Percentiles rank a stretch among this genome's conserved stretches.
Evolutionary conservation across 208 protist genomes (phyloP).

Genomic region (Acanthamoeba culbertsoni): DNA sequence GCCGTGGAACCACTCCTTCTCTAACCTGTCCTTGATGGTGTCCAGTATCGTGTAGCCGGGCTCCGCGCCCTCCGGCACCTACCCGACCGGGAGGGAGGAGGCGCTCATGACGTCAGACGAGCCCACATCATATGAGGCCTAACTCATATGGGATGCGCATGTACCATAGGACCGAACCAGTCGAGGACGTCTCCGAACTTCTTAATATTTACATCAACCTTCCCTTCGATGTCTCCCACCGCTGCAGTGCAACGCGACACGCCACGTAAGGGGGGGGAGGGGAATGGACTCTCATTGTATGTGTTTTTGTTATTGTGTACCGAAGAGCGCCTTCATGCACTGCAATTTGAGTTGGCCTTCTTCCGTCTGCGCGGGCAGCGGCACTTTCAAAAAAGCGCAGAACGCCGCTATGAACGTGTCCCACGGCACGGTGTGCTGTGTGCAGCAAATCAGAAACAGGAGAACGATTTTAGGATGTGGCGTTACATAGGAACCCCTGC

Average conservation of each 20-base stretch:
- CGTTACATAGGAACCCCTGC: too few relatives aligned
- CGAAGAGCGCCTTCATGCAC: constrained; percentile 32
- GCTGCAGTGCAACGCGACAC: background rate
- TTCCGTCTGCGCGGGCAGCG: background rate
- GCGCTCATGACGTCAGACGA: too few relatives aligned
- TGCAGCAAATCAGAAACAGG: too few relatives aligned
- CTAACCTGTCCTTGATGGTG: background rate
- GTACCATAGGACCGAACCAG: constrained; percentile 35
- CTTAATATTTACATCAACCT: constrained; percentile 37
- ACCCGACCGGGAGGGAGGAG: too few relatives aligned
- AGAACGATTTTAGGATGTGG: too few relatives aligned
- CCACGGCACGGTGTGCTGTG: constrained; percentile 47
- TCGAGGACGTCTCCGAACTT: background rate
- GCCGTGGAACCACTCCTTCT: constrained; percentile 50
- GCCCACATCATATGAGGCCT: too few relatives aligned
- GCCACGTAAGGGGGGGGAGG: background rate
- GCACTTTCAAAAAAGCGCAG: background rate
- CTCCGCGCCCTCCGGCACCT: background rate
- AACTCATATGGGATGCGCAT: background rate
- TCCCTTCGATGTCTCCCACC: background rate
- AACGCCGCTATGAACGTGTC: constrained; percentile 26
- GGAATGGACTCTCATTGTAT: too few relatives aligned
- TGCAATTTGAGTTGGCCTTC: background rate
- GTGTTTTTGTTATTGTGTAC: too few relatives aligned
- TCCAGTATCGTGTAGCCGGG: background rate